Evolutionary conservation across 2,329 filamentous ascomycete genomes (phyloP).

Genomic region (Fusarium temperatum): DNA sequence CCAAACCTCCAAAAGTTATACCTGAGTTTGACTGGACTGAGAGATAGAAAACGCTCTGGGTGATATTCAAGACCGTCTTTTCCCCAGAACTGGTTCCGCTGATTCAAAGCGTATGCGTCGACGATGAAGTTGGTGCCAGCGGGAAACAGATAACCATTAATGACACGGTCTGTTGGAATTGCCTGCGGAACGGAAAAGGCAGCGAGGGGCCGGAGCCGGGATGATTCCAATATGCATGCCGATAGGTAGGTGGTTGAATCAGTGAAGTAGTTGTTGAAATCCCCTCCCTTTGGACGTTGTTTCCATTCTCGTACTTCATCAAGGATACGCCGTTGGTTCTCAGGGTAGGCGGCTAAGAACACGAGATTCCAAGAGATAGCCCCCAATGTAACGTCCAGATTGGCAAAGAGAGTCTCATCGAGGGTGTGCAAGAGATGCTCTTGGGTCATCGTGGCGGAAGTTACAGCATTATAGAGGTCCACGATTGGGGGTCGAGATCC

Average conservation of each 20-base stretch:
- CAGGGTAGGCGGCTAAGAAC: neutral
- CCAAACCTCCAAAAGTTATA: neutral
- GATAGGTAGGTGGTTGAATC: neutral
- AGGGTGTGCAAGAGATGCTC: neutral
- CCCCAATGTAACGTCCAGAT: neutral
- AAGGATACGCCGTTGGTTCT: neutral
- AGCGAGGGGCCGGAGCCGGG: neutral
- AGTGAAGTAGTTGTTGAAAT: neutral
- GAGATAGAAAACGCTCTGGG: neutral
- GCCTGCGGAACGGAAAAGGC: neutral
- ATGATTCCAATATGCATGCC: neutral
- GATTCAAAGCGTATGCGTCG: neutral
- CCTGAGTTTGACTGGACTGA: neutral
- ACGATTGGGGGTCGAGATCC: neutral
- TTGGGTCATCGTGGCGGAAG: neutral
- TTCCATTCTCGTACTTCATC: neutral
- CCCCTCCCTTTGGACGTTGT: neutral
- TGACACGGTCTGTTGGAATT: neutral
- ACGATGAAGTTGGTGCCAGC: neutral
- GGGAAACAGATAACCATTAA: neutral
- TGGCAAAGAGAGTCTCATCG: neutral
- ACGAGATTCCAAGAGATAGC: neutral
- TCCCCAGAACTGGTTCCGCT: neutral
- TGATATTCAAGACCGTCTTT: neutral
- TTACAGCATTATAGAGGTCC: neutral